Conservation (phyloP, 1,284 basidiomycete species). For the Pulchroboletus neoregius region DNA sequence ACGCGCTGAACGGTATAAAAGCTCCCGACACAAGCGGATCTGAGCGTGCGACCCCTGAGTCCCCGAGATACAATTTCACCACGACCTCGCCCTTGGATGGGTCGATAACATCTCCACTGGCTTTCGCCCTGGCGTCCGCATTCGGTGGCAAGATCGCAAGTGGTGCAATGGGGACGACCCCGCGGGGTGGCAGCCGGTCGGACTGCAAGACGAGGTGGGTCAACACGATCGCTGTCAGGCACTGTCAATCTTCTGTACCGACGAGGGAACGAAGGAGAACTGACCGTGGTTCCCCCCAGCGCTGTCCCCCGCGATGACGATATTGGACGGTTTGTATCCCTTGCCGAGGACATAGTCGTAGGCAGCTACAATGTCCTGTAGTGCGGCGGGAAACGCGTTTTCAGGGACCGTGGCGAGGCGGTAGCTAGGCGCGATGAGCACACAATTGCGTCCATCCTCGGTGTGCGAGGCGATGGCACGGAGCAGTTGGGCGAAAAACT, state of each 20-base stretch:
- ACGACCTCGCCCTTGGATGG: rapidly evolving
- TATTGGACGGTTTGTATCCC: constrained; percentile 22
- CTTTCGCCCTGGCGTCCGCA: constrained; percentile 4
- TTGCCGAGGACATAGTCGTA: constrained; percentile 26
- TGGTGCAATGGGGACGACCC: constrained; percentile 17
- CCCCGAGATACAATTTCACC: constrained; percentile 12
- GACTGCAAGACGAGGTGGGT: constrained; percentile 22
- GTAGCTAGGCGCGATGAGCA: constrained; percentile 24
- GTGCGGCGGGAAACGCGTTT: constrained; percentile 25
- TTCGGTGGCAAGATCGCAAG: neutral
- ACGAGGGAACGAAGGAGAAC: no score
- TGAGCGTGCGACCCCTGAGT: constrained; percentile 5
- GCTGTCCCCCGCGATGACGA: constrained; percentile 25
- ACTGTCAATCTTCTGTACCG: neutral
- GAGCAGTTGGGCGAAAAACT: constrained; percentile 18
- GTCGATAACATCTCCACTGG: constrained; percentile 10
- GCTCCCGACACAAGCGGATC: constrained; percentile 23
- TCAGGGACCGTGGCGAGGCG: constrained; percentile 24
- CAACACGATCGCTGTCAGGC: constrained; percentile 20
- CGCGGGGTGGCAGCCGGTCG: constrained; percentile 2
- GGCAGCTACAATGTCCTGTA: constrained; percentile 25
- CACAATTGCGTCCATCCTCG: neutral
- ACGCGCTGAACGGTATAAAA: constrained; percentile 13
- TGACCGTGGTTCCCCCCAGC: constrained; percentile 20
- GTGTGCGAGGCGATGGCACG: constrained; percentile 6